A percentile compares a stretch with the other conserved stretches of the same genome.
phyloP scores from a whole-genome alignment of 352 stramenopile species.

The Elongisporangium prolatum region DNA sequence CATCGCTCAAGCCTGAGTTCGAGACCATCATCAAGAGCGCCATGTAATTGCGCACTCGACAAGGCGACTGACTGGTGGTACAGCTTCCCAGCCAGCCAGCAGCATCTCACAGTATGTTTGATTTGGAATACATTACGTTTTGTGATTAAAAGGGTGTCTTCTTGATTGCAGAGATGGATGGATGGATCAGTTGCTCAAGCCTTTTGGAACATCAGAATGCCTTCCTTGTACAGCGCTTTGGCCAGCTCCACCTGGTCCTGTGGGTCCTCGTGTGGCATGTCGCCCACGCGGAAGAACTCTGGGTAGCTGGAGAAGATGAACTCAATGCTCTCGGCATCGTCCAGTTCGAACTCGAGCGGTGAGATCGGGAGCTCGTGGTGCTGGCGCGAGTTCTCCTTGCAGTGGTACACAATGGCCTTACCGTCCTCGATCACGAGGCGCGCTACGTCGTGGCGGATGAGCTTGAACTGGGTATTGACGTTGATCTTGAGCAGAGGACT shows the following conservation, averaged over 20 bases:
- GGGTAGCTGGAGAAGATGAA: slow-evolving; percentile 74
- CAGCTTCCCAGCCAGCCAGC: not conserved
- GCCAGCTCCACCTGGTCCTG: slow-evolving; percentile 67
- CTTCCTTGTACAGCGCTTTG: slow-evolving; percentile 73
- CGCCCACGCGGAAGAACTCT: slow-evolving; percentile 69
- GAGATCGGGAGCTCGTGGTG: slow-evolving; percentile 69
- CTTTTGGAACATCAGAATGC: slow-evolving; percentile 74
- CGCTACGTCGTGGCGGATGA: slow-evolving; percentile 63
- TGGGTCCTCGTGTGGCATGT: slow-evolving; percentile 67
- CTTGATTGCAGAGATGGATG: too few species aligned
- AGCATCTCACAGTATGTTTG: not conserved
- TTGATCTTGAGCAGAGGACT: slow-evolving; percentile 78
- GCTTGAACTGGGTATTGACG: slow-evolving; percentile 71
- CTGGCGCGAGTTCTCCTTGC: slow-evolving; percentile 71
- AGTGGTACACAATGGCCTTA: slow-evolving; percentile 76
- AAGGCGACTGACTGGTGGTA: not conserved
- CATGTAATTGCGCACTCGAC: slow-evolving; percentile 21
- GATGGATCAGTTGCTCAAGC: slow-evolving; percentile 16
- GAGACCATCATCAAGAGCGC: slow-evolving; percentile 77
- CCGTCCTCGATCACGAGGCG: slow-evolving; percentile 73
- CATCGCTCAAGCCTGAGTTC: slow-evolving; percentile 92
- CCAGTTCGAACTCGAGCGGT: slow-evolving; percentile 73
- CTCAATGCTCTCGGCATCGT: slow-evolving; percentile 78
- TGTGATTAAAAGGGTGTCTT: slow-evolving; percentile 1
- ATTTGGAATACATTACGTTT: slow-evolving; percentile 1